Evolutionary conservation across 2,329 filamentous ascomycete genomes (phyloP).

Genomic region (Teratosphaeria nubilosa): DNA sequence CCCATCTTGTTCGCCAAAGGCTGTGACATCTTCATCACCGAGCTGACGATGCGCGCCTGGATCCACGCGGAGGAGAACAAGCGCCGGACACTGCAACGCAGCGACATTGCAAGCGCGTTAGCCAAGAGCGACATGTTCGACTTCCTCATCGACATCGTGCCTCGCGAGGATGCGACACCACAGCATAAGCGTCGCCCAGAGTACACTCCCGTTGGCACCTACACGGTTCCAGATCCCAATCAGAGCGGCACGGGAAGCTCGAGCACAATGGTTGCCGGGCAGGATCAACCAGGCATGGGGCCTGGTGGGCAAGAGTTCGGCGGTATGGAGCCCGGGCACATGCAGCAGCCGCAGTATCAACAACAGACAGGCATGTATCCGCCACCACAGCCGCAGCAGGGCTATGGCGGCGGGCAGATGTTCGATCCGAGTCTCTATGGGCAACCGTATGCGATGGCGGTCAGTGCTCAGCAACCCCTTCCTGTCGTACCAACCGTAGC

Average conservation of each 20-base stretch:
- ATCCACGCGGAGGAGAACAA: conserved; percentile 99
- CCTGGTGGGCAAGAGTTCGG: conserved; percentile 20
- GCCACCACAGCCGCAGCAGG: conserved; percentile 67
- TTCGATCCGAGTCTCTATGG: conserved; percentile 74
- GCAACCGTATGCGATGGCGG: conserved; percentile 17
- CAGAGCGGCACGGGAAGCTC: conserved; percentile 32
- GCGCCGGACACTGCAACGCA: conserved; percentile 84
- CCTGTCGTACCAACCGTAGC: neutral
- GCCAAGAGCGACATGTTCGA: conserved; percentile 99
- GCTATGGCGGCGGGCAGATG: conserved; percentile 66
- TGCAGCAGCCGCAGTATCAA: conserved; percentile 49
- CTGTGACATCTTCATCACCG: conserved; percentile 92
- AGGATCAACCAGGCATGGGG: conserved; percentile 20
- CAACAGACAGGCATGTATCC: conserved; percentile 72
- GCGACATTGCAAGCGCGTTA: conserved; percentile 89
- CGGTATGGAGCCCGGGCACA: conserved; percentile 23
- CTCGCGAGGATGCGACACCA: conserved; percentile 80
- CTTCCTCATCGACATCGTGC: conserved; percentile 97
- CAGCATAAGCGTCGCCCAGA: conserved; percentile 60
- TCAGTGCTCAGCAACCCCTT: neutral
- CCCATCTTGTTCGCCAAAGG: conserved; percentile 97
- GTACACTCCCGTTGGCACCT: conserved; percentile 30
- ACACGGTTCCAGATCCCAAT: conserved; percentile 43
- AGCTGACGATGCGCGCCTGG: conserved; percentile 98
- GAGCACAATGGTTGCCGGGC: conserved; percentile 21